A percentile compares a stretch with the other conserved stretches of the same genome.
Conservation (phyloP, 1,139 yeast species). For the Geotrichum citri-aurantii region DNA sequence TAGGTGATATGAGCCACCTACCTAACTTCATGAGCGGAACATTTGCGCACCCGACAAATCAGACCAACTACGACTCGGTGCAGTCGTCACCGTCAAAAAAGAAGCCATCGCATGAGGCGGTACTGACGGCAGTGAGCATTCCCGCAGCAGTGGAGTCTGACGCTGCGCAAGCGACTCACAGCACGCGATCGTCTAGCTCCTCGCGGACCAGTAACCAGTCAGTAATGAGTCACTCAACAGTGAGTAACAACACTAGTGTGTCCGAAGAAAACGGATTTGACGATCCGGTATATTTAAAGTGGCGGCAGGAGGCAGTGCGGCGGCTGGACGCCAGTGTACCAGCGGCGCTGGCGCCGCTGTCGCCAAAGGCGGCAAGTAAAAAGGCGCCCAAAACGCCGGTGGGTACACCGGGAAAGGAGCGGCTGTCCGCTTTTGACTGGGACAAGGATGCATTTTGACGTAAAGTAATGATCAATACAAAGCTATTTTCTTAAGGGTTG, state of each 20-base stretch:
- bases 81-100: background rate
- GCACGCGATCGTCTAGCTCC: background rate
- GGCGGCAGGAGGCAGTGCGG: conserved; percentile 24
- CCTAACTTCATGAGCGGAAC: background rate
- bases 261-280: conserved; percentile 26
- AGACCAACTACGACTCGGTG: background rate
- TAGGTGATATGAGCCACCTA: background rate
- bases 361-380: background rate
- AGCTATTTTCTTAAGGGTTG: background rate
- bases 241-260: conserved; percentile 11
- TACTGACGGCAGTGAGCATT: background rate
- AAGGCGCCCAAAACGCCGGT: conserved; percentile 15
- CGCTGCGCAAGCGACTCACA: background rate
- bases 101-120: background rate
- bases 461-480: background rate
- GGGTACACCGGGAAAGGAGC: conserved; percentile 13
- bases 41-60: background rate
- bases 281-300: conserved; percentile 21
- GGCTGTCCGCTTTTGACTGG: conserved; percentile 30
- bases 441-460: conserved; percentile 28
- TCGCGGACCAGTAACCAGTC: background rate
- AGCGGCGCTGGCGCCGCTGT: background rate
- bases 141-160: background rate
- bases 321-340: background rate
- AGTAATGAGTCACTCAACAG: background rate